Evolutionary conservation across 257 asterid species (phyloP).

Genomic region (Nemophila menziesii): DNA sequence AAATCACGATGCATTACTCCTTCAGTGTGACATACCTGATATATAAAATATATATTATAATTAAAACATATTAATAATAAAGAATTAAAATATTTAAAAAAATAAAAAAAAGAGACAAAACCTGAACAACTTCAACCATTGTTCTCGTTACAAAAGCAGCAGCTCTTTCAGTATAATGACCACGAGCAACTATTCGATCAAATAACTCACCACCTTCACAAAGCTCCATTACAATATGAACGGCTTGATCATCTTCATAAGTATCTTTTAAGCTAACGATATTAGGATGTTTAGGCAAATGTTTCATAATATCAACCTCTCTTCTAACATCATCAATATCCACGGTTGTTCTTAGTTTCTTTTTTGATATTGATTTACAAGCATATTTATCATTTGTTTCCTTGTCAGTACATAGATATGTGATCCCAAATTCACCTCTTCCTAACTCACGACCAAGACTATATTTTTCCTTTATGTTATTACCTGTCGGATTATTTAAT

Average conservation of each 20-base stretch:
- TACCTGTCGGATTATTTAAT: conserved; percentile 44
- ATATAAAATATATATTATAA: no score
- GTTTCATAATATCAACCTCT: conserved; percentile 54
- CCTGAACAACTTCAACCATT: conserved; percentile 60
- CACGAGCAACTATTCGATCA: conserved; percentile 50
- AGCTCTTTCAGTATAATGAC: conserved; percentile 50
- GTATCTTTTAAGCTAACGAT: conserved; percentile 42
- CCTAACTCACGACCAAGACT: conserved; percentile 59
- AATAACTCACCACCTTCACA: conserved; percentile 52
- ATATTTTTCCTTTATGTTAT: conserved; percentile 27
- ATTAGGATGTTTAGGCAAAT: conserved; percentile 41
- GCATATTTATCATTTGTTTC: conserved; percentile 34
- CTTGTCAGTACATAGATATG: conserved; percentile 41
- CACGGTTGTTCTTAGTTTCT: conserved; percentile 36
- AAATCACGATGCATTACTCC: conserved; percentile 67
- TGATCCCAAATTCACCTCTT: conserved; percentile 60
- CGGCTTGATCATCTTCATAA: conserved; percentile 47
- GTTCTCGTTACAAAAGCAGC: conserved; percentile 47
- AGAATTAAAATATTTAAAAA: no score
- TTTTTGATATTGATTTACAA: conserved; percentile 52
- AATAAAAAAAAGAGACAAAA: conserved; percentile 15
- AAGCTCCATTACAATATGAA: conserved; percentile 50
- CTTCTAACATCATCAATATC: conserved; percentile 56
- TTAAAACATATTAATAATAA: no score
- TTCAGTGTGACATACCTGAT: conserved; percentile 48